Evolutionary conservation across 371 early-diverging fungal species (phyloP), one percentile per base, ranked within the genome.

Genomic region (Batkoa obscura): DNA sequence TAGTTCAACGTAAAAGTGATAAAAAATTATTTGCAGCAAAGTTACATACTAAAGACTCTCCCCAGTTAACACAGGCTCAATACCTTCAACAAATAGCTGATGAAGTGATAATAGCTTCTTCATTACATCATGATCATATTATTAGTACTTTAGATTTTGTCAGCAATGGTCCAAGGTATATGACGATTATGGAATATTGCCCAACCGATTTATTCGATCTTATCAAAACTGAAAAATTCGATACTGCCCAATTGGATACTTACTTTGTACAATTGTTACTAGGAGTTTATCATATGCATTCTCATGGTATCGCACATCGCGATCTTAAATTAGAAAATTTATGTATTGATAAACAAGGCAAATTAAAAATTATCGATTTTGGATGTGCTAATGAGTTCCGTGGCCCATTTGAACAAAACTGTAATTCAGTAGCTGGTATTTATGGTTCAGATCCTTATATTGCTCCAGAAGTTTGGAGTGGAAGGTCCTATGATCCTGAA

Each of bases 391-490:
- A 67, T 17, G 72, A 71, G 36, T 76, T 90, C 72, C 72, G 84
- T 49, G 79, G 78, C n/a, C 71, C 75, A 32, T 86, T 84, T 74
- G 84, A 87, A 62, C 38, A 9, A 12, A 75, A 80, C 5, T 86
- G 88, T 13, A 77, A 74, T 71, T 70, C 68, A 41, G 61, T 60
- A 15, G 57, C 76, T 34, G 86, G 88, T 35, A 71, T 86, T 64
- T 85, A 85, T 58, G 94, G 94, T 6, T 81, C 84, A 4, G 83
- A 80, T 39, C 90, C 91, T 3, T 94, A 90, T 65, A 90, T 90
- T 68, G 81, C 93, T 3, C 94, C 94, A 3, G 91, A 90, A 68
- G 80, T 80, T 62, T 72, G 68, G 61, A 59, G 57, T 10, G 64
- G 66, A 33, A 75, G 76, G 57, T 78, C 74, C 17, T 90, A 86